Evolutionary conservation across 805 yeast genomes (phyloP).

Genomic region (Kazachstania taianensis): DNA sequence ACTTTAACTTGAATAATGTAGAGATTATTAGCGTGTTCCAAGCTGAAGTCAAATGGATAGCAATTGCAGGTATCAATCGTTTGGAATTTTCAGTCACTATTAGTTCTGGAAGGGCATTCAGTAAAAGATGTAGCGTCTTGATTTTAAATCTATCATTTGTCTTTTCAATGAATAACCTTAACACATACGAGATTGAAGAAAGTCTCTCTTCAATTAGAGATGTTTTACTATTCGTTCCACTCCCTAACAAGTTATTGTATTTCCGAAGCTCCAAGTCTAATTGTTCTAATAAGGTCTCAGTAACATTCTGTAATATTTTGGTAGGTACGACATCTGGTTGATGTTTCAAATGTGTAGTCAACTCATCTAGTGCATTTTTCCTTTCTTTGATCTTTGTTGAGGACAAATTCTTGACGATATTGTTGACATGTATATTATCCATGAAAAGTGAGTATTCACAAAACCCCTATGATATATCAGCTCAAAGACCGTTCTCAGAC

Average conservation of each 20-base stretch:
- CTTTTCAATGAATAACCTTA: conserved; percentile 25
- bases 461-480: too few species aligned
- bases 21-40: conserved; percentile 13
- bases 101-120: conserved; percentile 18
- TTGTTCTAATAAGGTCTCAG: conserved; percentile 24
- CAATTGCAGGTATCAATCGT: conserved; percentile 12
- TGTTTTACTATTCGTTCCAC: conserved; percentile 17
- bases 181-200: conserved; percentile 18
- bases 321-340: conserved; percentile 15
- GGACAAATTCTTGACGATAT: conserved; percentile 23
- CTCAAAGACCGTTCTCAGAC: not conserved
- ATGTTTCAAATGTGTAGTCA: conserved; percentile 27
- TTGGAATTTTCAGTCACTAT: conserved; percentile 10
- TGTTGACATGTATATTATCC: conserved; percentile 8
- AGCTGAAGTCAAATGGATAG: conserved; percentile 21
- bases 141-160: conserved; percentile 16
- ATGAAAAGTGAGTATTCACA: too few species aligned
- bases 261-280: conserved; percentile 31
- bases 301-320: conserved; percentile 15
- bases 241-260: conserved; percentile 9
- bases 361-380: conserved; percentile 37
- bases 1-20: conserved; percentile 18
- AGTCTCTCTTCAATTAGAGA: conserved; percentile 25
- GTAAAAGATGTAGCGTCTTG: conserved; percentile 18
- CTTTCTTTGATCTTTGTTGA: conserved; percentile 49